These are phyloP conservation scores for Saturnispora quitensis DNA, from an alignment of 805 yeast genomes.

Conservation along the genomic window DNA sequence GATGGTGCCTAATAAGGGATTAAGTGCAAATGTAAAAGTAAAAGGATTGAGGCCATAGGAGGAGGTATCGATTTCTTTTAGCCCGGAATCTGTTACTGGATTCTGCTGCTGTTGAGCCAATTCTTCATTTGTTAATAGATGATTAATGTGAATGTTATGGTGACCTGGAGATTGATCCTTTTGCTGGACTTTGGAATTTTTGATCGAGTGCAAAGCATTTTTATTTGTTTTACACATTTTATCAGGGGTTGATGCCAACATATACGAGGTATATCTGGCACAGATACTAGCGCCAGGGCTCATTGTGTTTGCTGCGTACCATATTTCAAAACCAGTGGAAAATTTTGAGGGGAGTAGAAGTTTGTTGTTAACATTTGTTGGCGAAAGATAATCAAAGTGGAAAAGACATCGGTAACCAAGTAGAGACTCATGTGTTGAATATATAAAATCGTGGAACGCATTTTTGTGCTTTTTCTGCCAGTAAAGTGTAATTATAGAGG, in stretches of 20 bases:
- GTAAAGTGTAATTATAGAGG: constrained; percentile 53
- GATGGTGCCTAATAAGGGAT: constrained; percentile 84
- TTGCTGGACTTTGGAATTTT: background rate
- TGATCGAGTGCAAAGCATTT: background rate
- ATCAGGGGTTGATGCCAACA: constrained; percentile 7
- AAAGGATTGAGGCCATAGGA: constrained; percentile 44
- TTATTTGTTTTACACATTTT: background rate
- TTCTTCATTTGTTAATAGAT: constrained; percentile 6
- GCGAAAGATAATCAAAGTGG: constrained; percentile 37
- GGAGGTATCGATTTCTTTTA: constrained; percentile 15
- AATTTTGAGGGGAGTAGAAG: constrained; percentile 33
- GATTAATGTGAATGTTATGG: constrained; percentile 6
- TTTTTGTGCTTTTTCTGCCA: constrained; percentile 59
- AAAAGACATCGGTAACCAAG: constrained; percentile 75
- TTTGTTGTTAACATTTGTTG: constrained; percentile 3
- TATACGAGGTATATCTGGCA: constrained; percentile 69
- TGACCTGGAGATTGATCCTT: background rate
- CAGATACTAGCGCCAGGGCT: constrained; percentile 89
- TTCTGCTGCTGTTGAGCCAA: constrained; percentile 3
- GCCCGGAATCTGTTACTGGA: background rate
- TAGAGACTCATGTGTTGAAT: constrained; percentile 75
- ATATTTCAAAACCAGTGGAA: constrained; percentile 76
- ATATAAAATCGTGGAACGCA: constrained; percentile 63
- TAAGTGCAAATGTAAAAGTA: constrained; percentile 76
- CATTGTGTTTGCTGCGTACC: constrained; percentile 78